Base-by-base conservation (phyloP, 1,284 basidiomycete genomes). In the Sporisorium sorghi region DNA sequence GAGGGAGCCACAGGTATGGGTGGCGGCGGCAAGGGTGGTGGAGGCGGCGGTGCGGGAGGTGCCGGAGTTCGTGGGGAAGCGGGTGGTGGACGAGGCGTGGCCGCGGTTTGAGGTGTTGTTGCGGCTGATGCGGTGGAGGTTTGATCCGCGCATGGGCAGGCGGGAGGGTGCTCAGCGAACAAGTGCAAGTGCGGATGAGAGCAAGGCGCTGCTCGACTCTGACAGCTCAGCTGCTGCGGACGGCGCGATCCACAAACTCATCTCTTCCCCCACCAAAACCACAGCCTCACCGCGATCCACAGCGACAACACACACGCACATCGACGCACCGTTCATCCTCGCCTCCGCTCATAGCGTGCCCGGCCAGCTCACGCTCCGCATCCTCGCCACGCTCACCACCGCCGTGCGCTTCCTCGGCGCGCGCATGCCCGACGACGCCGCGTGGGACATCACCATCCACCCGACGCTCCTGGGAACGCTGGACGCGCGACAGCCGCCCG, bases 41-140 rank as follows among this genome's bases (percentile, higher is more conserved):
- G 76, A 70, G 28, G 42, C 54, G 8, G 42, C 76, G 3, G 77
- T 62, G 3, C 24, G 47, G 47, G 44, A 65, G 12, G 65, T 77
- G 12, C 39, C 66, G 4, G 81, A 80, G 6, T 80, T 74, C 46
- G 64, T 83, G 23, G 76, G 74, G 2, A 64, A 73, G 43, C 44
- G 62, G 43, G 57, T 83, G 23, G 43, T 79, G 6, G 59, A 77
- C 21, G 77, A 84, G 15, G 81, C 70, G 11, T 80, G 79, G 81
- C 82, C 81, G 6, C 57, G 81, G 5, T 69, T 80, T 43, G 52
- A 56, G 11, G 21, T 43, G 37, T 37, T 83, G 35, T 48, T 83
- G 28, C 24, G 24, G 15, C 14, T 76, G 56, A 33, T 67, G 24
- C 53, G 52, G 40, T 58, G 55, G 52, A 61, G 57, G 58, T 67